A percentile compares a stretch with the other conserved stretches of the same genome.
Evolutionary conservation across 129 eudicot species (phyloP).

Genomic region (Tanacetum coccineum): DNA sequence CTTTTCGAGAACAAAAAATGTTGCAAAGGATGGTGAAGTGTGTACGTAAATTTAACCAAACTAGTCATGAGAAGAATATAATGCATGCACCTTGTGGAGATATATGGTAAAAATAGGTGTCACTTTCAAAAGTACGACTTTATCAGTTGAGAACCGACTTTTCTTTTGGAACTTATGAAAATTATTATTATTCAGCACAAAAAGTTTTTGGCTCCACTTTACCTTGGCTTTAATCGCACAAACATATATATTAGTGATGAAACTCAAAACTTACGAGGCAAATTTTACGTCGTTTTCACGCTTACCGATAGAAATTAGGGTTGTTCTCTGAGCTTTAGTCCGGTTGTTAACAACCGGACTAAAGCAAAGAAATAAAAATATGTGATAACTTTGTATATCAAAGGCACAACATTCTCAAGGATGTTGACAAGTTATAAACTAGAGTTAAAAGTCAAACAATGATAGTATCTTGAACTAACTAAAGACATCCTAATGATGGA

Average conservation of each 20-base stretch:
- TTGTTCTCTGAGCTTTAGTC: too few species aligned
- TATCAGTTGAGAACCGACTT: background rate
- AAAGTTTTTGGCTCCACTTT: background rate
- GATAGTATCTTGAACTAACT: background rate
- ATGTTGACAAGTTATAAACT: background rate
- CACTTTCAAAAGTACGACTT: background rate
- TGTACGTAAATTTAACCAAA: background rate
- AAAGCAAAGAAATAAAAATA: too few species aligned
- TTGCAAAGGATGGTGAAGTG: background rate
- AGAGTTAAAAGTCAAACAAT: background rate
- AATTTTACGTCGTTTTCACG: too few species aligned
- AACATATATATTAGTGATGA: background rate
- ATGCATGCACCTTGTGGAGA: background rate
- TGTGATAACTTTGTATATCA: too few species aligned
- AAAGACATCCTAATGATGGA: slow-evolving; percentile 8
- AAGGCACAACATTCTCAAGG: background rate
- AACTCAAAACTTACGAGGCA: background rate
- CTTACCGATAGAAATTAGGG: too few species aligned
- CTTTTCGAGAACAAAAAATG: background rate
- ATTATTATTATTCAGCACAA: background rate
- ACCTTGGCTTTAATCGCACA: background rate
- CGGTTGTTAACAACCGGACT: too few species aligned
- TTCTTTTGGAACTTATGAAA: background rate
- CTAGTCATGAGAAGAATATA: background rate
- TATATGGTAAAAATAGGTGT: background rate